phyloP scores from a whole-genome alignment of 257 asterid genomes.

The Rhazya stricta region DNA sequence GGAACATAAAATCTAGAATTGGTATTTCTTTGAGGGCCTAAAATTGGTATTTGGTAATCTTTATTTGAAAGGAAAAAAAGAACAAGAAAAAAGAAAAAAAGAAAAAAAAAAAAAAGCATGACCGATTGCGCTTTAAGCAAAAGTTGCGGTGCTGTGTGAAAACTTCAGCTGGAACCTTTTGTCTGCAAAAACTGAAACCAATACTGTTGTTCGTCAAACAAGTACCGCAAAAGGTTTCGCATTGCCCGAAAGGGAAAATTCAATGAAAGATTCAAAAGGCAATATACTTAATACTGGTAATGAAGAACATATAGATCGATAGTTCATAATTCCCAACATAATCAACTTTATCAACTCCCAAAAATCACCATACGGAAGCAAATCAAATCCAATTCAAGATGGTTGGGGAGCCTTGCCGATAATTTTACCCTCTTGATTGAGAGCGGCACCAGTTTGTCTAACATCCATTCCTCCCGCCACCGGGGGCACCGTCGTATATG shows the following conservation, averaged over 20 bases:
- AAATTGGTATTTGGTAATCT: too few species aligned
- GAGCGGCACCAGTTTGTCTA: constrained; percentile 20
- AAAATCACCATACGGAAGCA: neutral
- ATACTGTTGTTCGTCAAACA: neutral
- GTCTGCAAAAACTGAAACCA: neutral
- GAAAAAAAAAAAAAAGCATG: too few species aligned
- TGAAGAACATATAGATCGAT: neutral
- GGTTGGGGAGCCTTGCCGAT: constrained; percentile 12
- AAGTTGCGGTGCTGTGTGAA: neutral
- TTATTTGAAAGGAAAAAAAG: too few species aligned
- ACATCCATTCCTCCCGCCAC: constrained; percentile 17
- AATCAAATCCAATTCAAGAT: neutral
- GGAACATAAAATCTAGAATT: too few species aligned
- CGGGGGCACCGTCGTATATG: constrained; percentile 16
- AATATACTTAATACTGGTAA: neutral
- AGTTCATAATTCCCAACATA: neutral
- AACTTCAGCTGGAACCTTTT: neutral
- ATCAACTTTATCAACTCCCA: neutral
- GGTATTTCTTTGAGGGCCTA: too few species aligned
- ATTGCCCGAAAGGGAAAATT: too few species aligned
- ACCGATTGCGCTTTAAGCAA: neutral
- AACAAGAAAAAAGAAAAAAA: too few species aligned
- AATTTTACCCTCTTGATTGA: constrained; percentile 27
- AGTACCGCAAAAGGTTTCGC: neutral
- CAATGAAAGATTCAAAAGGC: neutral